phyloP scores from a whole-genome alignment of 2,329 filamentous ascomycete genomes.

The Purpureocillium lavendulum region DNA sequence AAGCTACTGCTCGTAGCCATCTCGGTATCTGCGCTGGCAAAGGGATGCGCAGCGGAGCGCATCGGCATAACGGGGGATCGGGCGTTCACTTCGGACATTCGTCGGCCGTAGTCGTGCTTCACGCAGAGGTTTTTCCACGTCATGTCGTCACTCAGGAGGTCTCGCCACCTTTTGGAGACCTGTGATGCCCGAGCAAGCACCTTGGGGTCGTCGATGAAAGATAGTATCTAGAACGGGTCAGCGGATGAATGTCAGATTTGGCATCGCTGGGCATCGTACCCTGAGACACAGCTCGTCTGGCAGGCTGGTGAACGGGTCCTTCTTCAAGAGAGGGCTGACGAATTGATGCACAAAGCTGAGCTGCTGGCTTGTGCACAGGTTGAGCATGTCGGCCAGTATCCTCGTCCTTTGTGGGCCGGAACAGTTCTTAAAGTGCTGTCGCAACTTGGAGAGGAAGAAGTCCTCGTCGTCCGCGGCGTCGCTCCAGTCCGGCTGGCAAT shows the following conservation, averaged over 20 bases:
- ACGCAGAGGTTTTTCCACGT: constrained; percentile 97
- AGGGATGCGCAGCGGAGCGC: constrained; percentile 19
- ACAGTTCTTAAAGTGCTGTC: constrained; percentile 71
- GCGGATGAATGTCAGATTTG: neutral
- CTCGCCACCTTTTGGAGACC: constrained; percentile 90
- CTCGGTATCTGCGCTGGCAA: constrained; percentile 26
- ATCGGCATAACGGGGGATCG: constrained; percentile 19
- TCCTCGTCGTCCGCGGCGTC: constrained; percentile 74
- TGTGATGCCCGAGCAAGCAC: constrained; percentile 89
- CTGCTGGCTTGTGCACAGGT: constrained; percentile 90
- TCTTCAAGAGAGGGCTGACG: constrained; percentile 87
- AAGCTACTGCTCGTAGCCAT: constrained; percentile 31
- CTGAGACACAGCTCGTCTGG: constrained; percentile 89
- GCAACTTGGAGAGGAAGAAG: constrained; percentile 69
- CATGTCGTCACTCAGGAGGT: constrained; percentile 90
- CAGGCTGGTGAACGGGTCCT: constrained; percentile 87
- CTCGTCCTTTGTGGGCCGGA: constrained; percentile 69
- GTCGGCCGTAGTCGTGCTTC: constrained; percentile 78
- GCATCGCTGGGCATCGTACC: constrained; percentile 41
- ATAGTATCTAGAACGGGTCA: constrained; percentile 59
- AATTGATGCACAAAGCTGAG: constrained; percentile 95
- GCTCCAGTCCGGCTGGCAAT: constrained; percentile 63
- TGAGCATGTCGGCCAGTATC: constrained; percentile 79
- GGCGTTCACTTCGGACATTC: constrained; percentile 42
- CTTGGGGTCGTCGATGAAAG: constrained; percentile 94